Base-by-base conservation (phyloP, 2,329 filamentous ascomycete species). In the Fusarium sp. region DNA sequence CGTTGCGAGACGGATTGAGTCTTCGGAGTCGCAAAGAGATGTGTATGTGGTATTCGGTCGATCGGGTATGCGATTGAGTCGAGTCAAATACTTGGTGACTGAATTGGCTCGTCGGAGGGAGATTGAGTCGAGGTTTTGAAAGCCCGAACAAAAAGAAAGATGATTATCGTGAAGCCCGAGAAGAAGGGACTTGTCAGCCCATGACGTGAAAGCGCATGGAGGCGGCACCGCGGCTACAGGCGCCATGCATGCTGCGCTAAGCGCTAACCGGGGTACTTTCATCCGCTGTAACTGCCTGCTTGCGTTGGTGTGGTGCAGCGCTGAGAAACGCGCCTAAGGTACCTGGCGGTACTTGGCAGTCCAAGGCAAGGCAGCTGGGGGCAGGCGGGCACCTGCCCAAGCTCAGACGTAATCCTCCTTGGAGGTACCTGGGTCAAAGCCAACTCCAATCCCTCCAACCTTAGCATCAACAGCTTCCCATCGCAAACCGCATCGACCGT, bases 391-490 rank as follows among this genome's bases (percentile, higher is more conserved):
- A 55, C 64, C 56, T 63, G 66, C 62, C 72, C 67, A 70, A 75
- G 72, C 72, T 73, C 66, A 69, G 69, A 75, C 72, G 72, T 74
- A 74, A 74, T 74, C 72, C 72, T 59, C 69, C 66, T 58, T 64
- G 33, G 44, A 64, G 59, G 59, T 71, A 70, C 67, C 68, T 69
- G 69, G 65, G 40, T 33, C 71, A 72, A 49, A 49, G 69, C 68
- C 64, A 73, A 64, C 66, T 49, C 61, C 56, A 69, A 70, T 46
- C 73, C 62, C 70, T 62, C 69, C 64, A 70, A 57, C 55, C 55
- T 46, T 40, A 51, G 16, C 71, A 70, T 33, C 72, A 58, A 64
- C 62, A 55, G 62, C 68, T 67, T 44, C 59, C 59, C 60, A 73
- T 62, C 62, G 46, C 73, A 2, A 66, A 64, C 40, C 51, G 20